phyloP scores from a whole-genome alignment of 495 filamentous ascomycete genomes.

The Pseudoneurospora amorphoporcata region DNA sequence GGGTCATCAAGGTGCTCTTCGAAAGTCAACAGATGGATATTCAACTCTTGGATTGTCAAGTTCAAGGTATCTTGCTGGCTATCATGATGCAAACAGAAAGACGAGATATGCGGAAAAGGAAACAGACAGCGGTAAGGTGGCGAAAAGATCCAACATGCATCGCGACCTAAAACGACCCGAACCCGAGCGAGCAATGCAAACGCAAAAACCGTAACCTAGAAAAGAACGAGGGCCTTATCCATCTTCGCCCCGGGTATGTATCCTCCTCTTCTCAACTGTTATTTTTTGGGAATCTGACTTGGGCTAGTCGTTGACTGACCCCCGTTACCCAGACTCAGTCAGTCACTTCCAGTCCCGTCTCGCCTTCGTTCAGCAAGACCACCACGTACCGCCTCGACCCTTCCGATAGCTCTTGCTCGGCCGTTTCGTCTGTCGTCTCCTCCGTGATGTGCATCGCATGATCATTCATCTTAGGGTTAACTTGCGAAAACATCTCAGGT shows the following conservation, averaged over 20 bases:
- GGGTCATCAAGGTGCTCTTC: not conserved
- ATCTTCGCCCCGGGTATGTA: not conserved
- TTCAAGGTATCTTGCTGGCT: not conserved
- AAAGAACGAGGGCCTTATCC: not conserved
- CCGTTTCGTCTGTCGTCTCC: slow-evolving; percentile 2
- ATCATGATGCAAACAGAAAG: not conserved
- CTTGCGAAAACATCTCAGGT: slow-evolving; percentile 5
- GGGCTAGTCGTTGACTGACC: not conserved
- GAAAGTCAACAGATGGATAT: not conserved
- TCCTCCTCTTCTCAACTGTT: not conserved
- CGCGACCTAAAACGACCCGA: not conserved
- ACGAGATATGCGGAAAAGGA: not conserved
- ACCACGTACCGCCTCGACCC: slow-evolving; percentile 20
- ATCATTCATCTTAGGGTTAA: slow-evolving; percentile 5
- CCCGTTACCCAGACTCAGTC: not conserved
- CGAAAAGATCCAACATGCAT: not conserved
- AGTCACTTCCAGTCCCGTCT: slow-evolving; percentile 1
- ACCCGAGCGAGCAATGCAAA: not conserved
- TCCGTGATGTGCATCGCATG: slow-evolving; percentile 19
- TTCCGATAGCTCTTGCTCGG: slow-evolving; percentile 3
- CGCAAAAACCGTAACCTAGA: not conserved
- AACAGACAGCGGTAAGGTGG: not conserved
- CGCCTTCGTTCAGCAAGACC: slow-evolving; percentile 15
- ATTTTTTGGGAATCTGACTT: not conserved
- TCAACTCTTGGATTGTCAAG: not conserved